These are phyloP conservation scores for Liriodendron chinense DNA, from an alignment of 164 flowering plant genomes.

Conservation along the genomic window DNA sequence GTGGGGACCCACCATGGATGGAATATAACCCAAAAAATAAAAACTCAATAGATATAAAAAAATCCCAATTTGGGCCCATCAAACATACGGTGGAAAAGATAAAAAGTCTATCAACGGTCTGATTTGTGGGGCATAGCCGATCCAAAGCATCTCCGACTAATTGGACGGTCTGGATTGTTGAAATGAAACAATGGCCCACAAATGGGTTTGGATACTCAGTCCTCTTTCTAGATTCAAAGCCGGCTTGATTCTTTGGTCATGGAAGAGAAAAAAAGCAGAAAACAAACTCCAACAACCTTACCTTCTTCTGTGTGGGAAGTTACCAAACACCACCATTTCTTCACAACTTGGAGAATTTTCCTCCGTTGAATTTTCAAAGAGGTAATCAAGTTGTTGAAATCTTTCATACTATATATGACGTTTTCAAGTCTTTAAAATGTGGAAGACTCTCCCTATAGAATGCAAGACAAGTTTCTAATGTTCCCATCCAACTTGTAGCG, in stretches of 20 bases:
- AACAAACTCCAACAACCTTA: conserved; percentile 4
- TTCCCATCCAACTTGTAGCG: too few species aligned
- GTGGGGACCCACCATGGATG: too few species aligned
- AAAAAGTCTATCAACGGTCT: not conserved
- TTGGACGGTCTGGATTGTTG: not conserved
- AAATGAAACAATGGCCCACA: not conserved
- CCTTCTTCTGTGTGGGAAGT: not conserved
- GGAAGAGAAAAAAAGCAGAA: not conserved
- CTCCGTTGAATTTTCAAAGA: not conserved
- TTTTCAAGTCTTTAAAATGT: too few species aligned
- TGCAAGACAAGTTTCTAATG: too few species aligned
- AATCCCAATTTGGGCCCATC: not conserved
- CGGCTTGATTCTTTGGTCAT: not conserved
- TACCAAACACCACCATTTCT: not conserved
- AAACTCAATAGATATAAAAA: not conserved
- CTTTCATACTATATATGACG: too few species aligned
- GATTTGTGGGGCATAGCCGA: not conserved
- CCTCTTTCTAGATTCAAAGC: not conserved
- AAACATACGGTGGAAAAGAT: not conserved
- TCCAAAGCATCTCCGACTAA: not conserved
- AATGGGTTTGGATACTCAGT: not conserved
- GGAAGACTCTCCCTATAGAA: too few species aligned
- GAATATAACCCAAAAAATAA: too few species aligned
- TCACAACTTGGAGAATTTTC: not conserved
- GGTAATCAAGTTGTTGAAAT: not conserved